Percentiles rank a stretch among this genome's conserved stretches.
These are phyloP conservation scores for Trichoderma simmonsii DNA, from an alignment of 2,329 filamentous ascomycete species.

Conservation along the genomic window DNA sequence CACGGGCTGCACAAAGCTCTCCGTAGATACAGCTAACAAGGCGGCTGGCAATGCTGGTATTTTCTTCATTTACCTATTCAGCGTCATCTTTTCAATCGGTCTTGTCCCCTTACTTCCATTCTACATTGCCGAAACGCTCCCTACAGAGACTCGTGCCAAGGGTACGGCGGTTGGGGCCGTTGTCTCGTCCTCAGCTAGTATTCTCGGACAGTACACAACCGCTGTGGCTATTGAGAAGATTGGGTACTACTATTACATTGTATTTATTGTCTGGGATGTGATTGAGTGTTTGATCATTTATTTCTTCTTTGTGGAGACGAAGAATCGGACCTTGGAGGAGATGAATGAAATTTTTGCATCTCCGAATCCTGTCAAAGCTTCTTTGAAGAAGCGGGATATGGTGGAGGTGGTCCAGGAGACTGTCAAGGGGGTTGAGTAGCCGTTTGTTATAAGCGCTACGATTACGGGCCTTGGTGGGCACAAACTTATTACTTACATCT, in stretches of 20 bases:
- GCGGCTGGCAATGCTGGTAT: conserved; percentile 57
- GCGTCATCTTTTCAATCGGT: conserved; percentile 33
- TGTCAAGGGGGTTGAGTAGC: background rate
- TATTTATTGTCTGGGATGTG: conserved; percentile 34
- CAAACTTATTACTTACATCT: background rate
- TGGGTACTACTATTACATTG: conserved; percentile 37
- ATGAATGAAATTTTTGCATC: conserved; percentile 29
- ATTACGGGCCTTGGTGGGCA: background rate
- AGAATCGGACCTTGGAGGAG: conserved; percentile 29
- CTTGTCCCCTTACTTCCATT: conserved; percentile 20
- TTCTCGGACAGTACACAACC: conserved; percentile 16
- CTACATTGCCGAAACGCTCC: conserved; percentile 23
- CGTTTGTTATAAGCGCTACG: background rate
- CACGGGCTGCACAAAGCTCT: conserved; percentile 40
- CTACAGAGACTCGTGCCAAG: conserved; percentile 24
- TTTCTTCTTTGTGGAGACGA: conserved; percentile 35
- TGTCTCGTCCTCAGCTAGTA: conserved; percentile 14
- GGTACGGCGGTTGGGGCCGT: conserved; percentile 12
- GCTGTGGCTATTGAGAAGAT: conserved; percentile 24
- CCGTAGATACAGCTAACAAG: conserved; percentile 43
- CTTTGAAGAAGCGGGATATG: background rate
- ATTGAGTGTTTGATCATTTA: conserved; percentile 32
- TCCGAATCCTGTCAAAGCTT: conserved; percentile 19
- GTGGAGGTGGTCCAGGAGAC: background rate
- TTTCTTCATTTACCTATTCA: conserved; percentile 58